These are phyloP conservation scores for Candida koratica DNA, from an alignment of 805 yeast species.

Conservation along the genomic window DNA sequence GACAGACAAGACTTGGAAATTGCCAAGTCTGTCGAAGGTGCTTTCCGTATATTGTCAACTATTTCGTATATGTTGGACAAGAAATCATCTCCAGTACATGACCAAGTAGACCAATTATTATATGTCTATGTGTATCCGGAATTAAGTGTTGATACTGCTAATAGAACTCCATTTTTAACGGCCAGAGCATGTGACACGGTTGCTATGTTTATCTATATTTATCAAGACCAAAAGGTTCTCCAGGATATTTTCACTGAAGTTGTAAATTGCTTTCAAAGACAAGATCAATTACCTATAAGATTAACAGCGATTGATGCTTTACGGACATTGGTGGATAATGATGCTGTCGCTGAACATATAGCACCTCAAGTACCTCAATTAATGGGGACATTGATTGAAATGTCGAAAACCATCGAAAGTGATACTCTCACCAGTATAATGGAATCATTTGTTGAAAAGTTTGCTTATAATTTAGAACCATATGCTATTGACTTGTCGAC, in stretches of 20 bases:
- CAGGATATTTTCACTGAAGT: conserved; percentile 41
- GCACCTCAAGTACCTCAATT: conserved; percentile 44
- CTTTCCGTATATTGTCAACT: conserved; percentile 39
- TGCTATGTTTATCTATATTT: conserved; percentile 37
- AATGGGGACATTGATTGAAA: conserved; percentile 41
- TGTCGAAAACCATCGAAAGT: conserved; percentile 42
- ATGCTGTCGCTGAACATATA: conserved; percentile 37
- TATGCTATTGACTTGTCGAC: conserved; percentile 39
- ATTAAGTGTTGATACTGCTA: conserved; percentile 26
- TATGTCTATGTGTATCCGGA: conserved; percentile 40
- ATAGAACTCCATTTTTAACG: conserved; percentile 37
- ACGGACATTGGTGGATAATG: conserved; percentile 45
- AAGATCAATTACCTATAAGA: conserved; percentile 47
- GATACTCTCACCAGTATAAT: conserved; percentile 42
- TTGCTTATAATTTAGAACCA: conserved; percentile 41
- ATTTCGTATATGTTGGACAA: conserved; percentile 36
- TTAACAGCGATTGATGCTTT: conserved; percentile 52
- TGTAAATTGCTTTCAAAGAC: conserved; percentile 36
- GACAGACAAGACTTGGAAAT: conserved; percentile 23
- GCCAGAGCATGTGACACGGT: conserved; percentile 47
- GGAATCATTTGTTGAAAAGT: conserved; percentile 44
- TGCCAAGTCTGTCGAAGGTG: conserved; percentile 41
- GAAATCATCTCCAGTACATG: conserved; percentile 34
- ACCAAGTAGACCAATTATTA: conserved; percentile 37
- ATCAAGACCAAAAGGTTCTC: conserved; percentile 31